These are phyloP conservation scores for Xylariales sp. DNA, from an alignment of 2,329 filamentous ascomycete genomes.

Conservation along the genomic window DNA sequence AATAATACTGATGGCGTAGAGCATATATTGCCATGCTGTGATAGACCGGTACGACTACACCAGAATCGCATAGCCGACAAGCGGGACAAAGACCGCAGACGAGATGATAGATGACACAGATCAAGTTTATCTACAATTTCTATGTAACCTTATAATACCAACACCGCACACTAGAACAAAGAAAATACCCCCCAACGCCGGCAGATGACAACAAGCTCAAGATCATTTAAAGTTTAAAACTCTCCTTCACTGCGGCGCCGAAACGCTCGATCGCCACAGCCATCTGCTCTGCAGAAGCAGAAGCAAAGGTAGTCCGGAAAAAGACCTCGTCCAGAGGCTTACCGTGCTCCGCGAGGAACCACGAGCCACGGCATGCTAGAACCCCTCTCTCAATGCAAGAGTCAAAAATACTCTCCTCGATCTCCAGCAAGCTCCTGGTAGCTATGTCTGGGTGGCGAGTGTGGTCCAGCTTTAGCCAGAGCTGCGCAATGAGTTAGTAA, in stretches of 20 bases:
- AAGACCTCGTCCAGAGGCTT: conserved; percentile 63
- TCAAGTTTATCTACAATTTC: too few relatives aligned
- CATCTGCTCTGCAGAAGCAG: conserved; percentile 69
- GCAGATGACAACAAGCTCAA: too few relatives aligned
- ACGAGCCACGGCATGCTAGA: conserved; percentile 78
- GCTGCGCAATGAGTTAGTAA: conserved; percentile 42
- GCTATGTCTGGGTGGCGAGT: conserved; percentile 58
- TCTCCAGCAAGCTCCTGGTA: conserved; percentile 50
- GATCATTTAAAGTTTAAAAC: conserved; percentile 44
- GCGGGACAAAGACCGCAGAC: too few relatives aligned
- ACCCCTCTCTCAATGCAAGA: conserved; percentile 71
- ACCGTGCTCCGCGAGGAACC: conserved; percentile 78
- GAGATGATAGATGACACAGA: too few relatives aligned
- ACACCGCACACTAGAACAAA: too few relatives aligned
- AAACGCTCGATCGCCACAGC: conserved; percentile 69
- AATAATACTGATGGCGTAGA: too few relatives aligned
- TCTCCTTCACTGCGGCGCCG: conserved; percentile 65
- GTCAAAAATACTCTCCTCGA: conserved; percentile 87
- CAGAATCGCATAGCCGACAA: too few relatives aligned
- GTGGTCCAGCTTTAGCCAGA: conserved; percentile 71
- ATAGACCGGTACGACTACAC: too few relatives aligned
- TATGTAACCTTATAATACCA: too few relatives aligned
- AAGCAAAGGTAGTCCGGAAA: conserved; percentile 87
- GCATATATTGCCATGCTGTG: too few relatives aligned
- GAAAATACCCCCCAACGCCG: too few relatives aligned